These are phyloP conservation scores for Cercophora newfieldiana DNA, from an alignment of 495 filamentous ascomycete genomes.

Conservation along the genomic window DNA sequence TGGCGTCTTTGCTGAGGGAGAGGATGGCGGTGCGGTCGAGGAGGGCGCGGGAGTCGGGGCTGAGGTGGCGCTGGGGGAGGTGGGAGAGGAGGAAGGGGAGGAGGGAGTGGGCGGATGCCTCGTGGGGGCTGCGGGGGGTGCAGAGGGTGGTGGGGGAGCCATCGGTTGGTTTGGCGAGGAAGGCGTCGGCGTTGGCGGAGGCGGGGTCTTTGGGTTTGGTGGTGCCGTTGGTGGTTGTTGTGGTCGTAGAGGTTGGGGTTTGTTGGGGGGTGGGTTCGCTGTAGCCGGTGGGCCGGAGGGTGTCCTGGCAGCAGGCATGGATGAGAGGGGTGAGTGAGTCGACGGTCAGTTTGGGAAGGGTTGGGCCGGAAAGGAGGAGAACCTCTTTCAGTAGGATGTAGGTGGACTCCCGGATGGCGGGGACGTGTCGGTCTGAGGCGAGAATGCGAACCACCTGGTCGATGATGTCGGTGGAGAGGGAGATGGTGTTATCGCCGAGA, in stretches of 20 bases:
- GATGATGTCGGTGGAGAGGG: slow-evolving; percentile 59
- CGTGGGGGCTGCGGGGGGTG: slow-evolving; percentile 24
- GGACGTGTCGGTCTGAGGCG: slow-evolving; percentile 56
- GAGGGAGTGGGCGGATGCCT: slow-evolving; percentile 56
- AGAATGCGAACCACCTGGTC: slow-evolving; percentile 72
- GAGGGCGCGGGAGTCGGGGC: slow-evolving; percentile 62
- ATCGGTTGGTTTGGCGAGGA: slow-evolving; percentile 31
- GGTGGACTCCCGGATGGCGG: slow-evolving; percentile 57
- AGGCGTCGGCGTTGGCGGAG: slow-evolving; percentile 45
- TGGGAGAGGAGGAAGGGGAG: slow-evolving; percentile 60
- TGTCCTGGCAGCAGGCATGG: slow-evolving; percentile 62
- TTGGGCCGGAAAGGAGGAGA: slow-evolving; percentile 61
- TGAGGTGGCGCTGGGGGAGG: slow-evolving; percentile 60
- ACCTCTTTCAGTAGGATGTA: slow-evolving; percentile 58
- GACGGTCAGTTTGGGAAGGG: slow-evolving; percentile 61
- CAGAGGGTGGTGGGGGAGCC: slow-evolving; percentile 45
- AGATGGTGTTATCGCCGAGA: slow-evolving; percentile 52
- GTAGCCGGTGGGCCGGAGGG: slow-evolving; percentile 50
- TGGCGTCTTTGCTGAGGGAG: slow-evolving; percentile 60
- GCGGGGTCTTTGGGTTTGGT: slow-evolving; percentile 30
- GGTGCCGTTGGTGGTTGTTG: slow-evolving; percentile 9
- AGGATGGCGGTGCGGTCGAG: slow-evolving; percentile 80
- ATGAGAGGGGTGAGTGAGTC: slow-evolving; percentile 58
- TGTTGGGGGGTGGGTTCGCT: slow-evolving; percentile 22
- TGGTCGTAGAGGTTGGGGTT: neutral